These are phyloP conservation scores for Agroathelia rolfsii DNA, from an alignment of 1,284 basidiomycete species.

Conservation along the genomic window DNA sequence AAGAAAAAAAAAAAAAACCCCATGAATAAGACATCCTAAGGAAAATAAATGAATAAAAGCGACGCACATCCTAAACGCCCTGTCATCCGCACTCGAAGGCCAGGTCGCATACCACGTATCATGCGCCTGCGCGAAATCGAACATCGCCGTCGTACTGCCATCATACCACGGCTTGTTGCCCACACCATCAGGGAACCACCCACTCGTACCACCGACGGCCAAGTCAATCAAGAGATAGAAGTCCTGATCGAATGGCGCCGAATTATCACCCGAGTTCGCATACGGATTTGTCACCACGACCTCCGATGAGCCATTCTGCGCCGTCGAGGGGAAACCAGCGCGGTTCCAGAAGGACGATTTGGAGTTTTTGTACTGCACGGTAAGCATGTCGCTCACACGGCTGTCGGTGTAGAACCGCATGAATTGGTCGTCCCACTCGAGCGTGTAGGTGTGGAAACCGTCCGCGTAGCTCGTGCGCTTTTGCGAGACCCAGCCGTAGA, in stretches of 20 bases:
- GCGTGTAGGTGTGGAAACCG: conserved; percentile 62
- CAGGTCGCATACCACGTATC: conserved; percentile 50
- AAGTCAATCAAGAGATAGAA: conserved; percentile 76
- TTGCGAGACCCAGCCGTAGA: conserved; percentile 64
- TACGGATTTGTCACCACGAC: conserved; percentile 41
- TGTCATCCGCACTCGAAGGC: conserved; percentile 39
- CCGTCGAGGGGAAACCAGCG: conserved; percentile 34
- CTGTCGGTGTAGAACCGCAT: conserved; percentile 47
- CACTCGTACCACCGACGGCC: conserved; percentile 71
- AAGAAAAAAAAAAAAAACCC: conserved; percentile 4
- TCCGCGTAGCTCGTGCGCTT: conserved; percentile 54
- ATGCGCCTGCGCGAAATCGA: conserved; percentile 35
- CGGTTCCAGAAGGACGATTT: conserved; percentile 38
- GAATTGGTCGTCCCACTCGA: conserved; percentile 74
- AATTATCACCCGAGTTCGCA: too few species aligned
- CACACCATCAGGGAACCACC: conserved; percentile 74
- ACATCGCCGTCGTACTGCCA: conserved; percentile 39
- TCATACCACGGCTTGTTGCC: conserved; percentile 74
- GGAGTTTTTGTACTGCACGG: too few species aligned
- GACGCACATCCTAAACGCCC: conserved; percentile 52
- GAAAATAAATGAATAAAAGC: neutral
- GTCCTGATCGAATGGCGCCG: conserved; percentile 73
- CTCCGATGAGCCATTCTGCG: conserved; percentile 45
- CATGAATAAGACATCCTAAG: too few species aligned
- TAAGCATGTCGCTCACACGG: too few species aligned